Percentiles rank a stretch among this genome's conserved stretches.
phyloP scores from a whole-genome alignment of 2,329 filamentous ascomycete genomes.

The Botryotinia convoluta region DNA sequence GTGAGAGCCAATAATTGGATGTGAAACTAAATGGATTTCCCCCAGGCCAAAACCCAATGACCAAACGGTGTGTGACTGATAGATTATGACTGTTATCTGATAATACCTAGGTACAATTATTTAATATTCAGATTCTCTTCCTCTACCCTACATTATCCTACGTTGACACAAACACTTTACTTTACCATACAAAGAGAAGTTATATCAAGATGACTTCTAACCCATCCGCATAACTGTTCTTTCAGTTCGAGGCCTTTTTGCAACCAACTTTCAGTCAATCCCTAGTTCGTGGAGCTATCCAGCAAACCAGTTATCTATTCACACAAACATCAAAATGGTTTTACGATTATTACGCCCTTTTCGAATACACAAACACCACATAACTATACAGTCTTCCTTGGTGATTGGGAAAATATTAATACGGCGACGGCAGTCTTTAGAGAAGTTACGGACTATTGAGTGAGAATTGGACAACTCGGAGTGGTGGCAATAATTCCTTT shows the following conservation, averaged over 20 bases:
- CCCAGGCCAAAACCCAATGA: not conserved
- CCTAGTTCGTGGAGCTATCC: not conserved
- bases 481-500: not conserved
- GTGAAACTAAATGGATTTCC: not conserved
- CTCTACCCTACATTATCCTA: not conserved
- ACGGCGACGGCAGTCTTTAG: constrained; percentile 25
- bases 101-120: no score
- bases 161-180: not conserved
- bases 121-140: not conserved
- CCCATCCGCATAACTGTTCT: constrained; percentile 13
- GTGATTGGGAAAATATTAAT: constrained; percentile 25
- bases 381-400: constrained; percentile 48
- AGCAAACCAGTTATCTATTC: not conserved
- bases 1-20: not conserved
- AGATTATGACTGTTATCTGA: not conserved
- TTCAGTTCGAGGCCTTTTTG: not conserved
- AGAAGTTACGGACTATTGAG: not conserved
- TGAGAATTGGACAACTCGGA: not conserved
- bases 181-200: not conserved
- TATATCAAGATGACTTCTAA: constrained; percentile 19
- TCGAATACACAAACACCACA: constrained; percentile 48
- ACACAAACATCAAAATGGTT: constrained; percentile 47
- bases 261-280: not conserved
- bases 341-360: constrained; percentile 42
- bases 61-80: not conserved